Base-by-base conservation (phyloP, 805 yeast genomes). In the Torulaspora delbrueckii region DNA sequence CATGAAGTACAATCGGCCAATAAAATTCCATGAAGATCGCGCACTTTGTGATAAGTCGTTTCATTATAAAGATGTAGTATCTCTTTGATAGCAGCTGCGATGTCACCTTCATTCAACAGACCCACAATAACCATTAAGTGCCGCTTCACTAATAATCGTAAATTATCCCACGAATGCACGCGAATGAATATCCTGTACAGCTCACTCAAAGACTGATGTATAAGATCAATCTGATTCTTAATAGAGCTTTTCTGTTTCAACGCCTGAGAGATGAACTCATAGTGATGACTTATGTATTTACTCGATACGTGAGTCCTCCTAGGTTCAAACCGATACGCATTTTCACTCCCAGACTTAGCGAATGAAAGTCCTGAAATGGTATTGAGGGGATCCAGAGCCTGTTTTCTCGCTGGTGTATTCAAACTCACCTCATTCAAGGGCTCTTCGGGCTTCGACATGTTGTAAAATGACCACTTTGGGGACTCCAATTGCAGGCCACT, bases 91-190 rank as follows among this genome's bases (percentile, higher is more conserved):
- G 63, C 59, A 7, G 34, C 34, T 1, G 35, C 39, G 5, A 45
- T 25, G 10, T 47, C 44, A 30, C 43, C 40, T 4, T 33, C 24
- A 32, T 52, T 56, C 4, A 60, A 24, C 10, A 56, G 38, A 32
- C 53, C 53, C 16, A 62, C 63, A 23, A 64, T 55, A 10, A 56
- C 37, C 37, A 47, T 42, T 41, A 64, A 36, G 45, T 63, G 63
- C 14, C 50, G 54, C 40, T 56, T 62, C 4, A 52, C 44, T 13
- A 56, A 32, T 7, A 39, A 36, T 33, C 46, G 50, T 25, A 57
- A 32, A 12, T 45, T 43, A 8, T 25, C 30, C 34, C 40, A 13
- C 44, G 39, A 44, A 23, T 50, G 54, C 25, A 34, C 28, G 13
- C 34, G 30, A 9, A 25, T 27, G 18, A 45, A 32, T 7, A 26